These are phyloP conservation scores for Leptomonas seymouri DNA, from an alignment of 208 protist genomes.

Conservation along the genomic window DNA sequence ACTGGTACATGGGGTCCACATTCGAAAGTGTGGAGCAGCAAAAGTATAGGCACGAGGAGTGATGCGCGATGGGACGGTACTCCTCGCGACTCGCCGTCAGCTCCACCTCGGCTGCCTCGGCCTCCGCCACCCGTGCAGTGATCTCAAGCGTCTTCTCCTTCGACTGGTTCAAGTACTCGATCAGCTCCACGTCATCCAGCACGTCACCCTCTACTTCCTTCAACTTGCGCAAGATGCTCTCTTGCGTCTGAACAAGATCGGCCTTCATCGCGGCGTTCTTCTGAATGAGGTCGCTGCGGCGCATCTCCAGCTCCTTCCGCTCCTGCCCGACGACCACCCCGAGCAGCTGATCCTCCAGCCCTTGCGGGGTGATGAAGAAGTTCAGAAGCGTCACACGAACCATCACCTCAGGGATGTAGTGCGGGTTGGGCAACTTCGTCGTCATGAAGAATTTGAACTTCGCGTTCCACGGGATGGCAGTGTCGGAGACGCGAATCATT, in stretches of 20 bases:
- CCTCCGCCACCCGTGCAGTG: conserved; percentile 93
- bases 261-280: conserved; percentile 97
- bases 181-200: conserved; percentile 98
- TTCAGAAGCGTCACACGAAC: conserved; percentile 99
- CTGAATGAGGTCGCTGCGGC: conserved; percentile 95
- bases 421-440: conserved; percentile 98
- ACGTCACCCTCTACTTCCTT: conserved; percentile 96
- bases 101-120: conserved; percentile 95
- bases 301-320: conserved; percentile 96
- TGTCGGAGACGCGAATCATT: conserved; percentile 98
- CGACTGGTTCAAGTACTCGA: conserved; percentile 95
- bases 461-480: conserved; percentile 94
- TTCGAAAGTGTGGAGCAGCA: conserved; percentile 96
- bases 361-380: conserved; percentile 98
- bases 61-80: conserved; percentile 95
- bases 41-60: conserved; percentile 97
- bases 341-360: conserved; percentile 98
- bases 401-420: conserved; percentile 97
- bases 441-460: conserved; percentile 99
- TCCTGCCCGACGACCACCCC: conserved; percentile 97
- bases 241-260: conserved; percentile 96
- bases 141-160: conserved; percentile 96
- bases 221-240: conserved; percentile 96
- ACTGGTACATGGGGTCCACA: conserved; percentile 98
- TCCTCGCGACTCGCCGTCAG: conserved; percentile 96